Conservation (phyloP, 1,284 basidiomycete species). For the Malassezia caprae region DNA sequence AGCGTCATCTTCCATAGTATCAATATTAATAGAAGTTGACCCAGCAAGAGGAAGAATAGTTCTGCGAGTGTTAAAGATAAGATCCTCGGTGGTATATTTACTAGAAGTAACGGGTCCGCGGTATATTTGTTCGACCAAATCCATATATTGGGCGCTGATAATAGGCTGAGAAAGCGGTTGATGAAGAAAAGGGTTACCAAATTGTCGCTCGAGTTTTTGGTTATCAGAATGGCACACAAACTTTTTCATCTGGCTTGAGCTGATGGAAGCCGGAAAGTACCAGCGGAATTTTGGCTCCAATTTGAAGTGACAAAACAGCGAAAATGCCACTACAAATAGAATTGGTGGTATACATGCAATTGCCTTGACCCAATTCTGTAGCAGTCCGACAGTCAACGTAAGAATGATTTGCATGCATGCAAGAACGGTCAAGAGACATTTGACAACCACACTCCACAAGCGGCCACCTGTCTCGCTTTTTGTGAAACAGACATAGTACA, state of each 20-base stretch:
- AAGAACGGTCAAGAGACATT: conserved; percentile 40
- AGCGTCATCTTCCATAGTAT: background rate
- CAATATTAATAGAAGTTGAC: background rate
- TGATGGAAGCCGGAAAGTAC: conserved; percentile 41
- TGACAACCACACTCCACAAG: conserved; percentile 43
- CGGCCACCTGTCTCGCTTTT: conserved; percentile 47
- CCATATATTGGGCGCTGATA: conserved; percentile 38
- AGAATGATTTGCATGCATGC: conserved; percentile 46
- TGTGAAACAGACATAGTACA: conserved; percentile 46
- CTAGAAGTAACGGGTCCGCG: conserved; percentile 19
- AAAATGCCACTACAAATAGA: conserved; percentile 36
- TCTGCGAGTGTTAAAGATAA: background rate
- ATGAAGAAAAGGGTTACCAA: conserved; percentile 44
- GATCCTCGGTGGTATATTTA: background rate
- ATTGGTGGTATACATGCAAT: conserved; percentile 38
- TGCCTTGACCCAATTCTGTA: conserved; percentile 28
- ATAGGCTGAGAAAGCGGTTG: conserved; percentile 40
- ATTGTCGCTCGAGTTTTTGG: conserved; percentile 40
- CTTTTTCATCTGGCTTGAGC: conserved; percentile 24
- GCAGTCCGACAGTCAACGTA: conserved; percentile 32
- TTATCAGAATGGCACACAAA: conserved; percentile 35
- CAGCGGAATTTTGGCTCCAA: conserved; percentile 40
- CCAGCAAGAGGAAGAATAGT: background rate
- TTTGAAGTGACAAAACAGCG: conserved; percentile 33
- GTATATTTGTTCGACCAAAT: conserved; percentile 35